Evolutionary conservation across 2,329 filamentous ascomycete genomes (phyloP).

Genomic region (Clonostachys solani): DNA sequence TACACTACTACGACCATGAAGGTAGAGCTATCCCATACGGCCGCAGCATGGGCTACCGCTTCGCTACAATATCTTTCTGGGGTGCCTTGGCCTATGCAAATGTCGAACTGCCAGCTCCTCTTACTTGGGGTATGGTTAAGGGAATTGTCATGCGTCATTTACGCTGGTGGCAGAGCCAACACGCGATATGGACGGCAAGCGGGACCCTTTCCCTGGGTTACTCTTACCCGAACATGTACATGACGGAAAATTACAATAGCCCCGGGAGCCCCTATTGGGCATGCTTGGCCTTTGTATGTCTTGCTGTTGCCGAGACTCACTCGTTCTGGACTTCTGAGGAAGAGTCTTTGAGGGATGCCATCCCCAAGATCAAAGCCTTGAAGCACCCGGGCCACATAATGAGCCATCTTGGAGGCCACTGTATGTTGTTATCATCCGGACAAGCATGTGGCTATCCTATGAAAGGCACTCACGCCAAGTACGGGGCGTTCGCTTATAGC

Average conservation of each 20-base stretch:
- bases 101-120: conserved; percentile 65
- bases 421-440: conserved; percentile 70
- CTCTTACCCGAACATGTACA: conserved; percentile 73
- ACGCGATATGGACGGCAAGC: conserved; percentile 69
- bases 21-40: conserved; percentile 74
- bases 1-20: conserved; percentile 72
- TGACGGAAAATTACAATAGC: conserved; percentile 77
- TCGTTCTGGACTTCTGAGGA: conserved; percentile 72
- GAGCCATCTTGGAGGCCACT: conserved; percentile 67
- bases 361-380: conserved; percentile 58
- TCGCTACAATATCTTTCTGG: conserved; percentile 84
- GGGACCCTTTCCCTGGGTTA: conserved; percentile 76
- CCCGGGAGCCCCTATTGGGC: conserved; percentile 74
- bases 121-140: conserved; percentile 77
- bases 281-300: conserved; percentile 70
- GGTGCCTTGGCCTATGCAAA: conserved; percentile 72
- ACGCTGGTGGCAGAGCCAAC: conserved; percentile 74
- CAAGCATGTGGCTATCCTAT: conserved; percentile 81
- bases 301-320: conserved; percentile 64
- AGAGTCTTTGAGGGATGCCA: conserved; percentile 48
- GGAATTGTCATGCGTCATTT: conserved; percentile 71
- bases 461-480: conserved; percentile 78
- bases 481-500: conserved; percentile 75
- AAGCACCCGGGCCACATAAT: conserved; percentile 70
- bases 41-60: conserved; percentile 75